Conservation (phyloP, 2,329 filamentous ascomycete species). For the Trichothecium sympodiale region DNA sequence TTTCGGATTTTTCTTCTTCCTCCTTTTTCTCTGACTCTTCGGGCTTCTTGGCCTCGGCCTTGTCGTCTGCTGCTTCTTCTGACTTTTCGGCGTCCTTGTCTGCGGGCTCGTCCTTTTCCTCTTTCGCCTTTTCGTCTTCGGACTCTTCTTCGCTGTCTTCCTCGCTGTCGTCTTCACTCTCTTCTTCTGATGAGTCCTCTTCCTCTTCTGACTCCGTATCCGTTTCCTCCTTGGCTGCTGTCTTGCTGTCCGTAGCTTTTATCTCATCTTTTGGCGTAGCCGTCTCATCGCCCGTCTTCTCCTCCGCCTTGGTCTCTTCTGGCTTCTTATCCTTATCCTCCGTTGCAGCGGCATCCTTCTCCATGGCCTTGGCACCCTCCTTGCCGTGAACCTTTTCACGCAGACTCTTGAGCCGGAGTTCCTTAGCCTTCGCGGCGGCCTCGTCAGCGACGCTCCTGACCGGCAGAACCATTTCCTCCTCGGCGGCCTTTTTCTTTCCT, state of each 20-base stretch:
- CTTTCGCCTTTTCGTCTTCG: constrained; percentile 3
- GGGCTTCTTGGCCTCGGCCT: constrained; percentile 14
- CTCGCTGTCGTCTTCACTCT: constrained; percentile 6
- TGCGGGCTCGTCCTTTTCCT: constrained; percentile 2
- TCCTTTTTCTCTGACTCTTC: no score
- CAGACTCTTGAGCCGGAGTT: constrained; percentile 41
- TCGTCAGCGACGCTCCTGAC: constrained; percentile 51
- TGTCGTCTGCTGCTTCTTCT: constrained; percentile 9
- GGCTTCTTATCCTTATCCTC: constrained; percentile 7
- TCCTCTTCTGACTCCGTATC: constrained; percentile 5
- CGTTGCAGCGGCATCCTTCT: constrained; percentile 10
- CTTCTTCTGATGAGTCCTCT: constrained; percentile 5
- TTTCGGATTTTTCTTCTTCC: no score
- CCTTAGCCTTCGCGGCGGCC: constrained; percentile 52
- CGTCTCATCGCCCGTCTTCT: constrained; percentile 3
- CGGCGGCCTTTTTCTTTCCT: constrained; percentile 12
- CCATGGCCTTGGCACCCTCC: constrained; percentile 13
- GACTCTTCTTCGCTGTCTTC: constrained; percentile 8
- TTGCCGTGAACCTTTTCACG: constrained; percentile 45
- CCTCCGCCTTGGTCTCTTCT: constrained; percentile 5
- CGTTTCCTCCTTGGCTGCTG: constrained; percentile 9
- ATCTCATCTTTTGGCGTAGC: constrained; percentile 5
- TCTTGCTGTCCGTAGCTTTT: constrained; percentile 7
- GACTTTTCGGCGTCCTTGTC: constrained; percentile 1
- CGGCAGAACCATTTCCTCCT: constrained; percentile 25